Conservation (phyloP, 169 alveolate species). For the Plasmodium gaboni region DNA sequence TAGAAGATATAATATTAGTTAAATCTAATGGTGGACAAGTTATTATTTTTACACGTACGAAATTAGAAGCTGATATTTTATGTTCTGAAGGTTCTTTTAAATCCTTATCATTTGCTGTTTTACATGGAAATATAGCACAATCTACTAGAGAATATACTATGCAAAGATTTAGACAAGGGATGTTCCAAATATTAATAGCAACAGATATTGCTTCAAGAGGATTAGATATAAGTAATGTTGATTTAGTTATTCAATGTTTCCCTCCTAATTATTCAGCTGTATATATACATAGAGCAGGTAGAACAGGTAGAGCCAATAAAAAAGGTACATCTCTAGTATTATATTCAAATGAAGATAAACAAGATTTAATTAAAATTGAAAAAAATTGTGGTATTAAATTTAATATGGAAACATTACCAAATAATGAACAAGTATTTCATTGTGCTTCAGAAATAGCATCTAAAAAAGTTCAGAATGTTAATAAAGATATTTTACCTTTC, state of each 20-base stretch:
- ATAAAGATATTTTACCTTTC: constrained; percentile 37
- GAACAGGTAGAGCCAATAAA: constrained; percentile 94
- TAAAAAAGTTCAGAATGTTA: constrained; percentile 50
- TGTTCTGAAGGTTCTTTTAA: constrained; percentile 68
- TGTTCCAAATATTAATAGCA: constrained; percentile 90
- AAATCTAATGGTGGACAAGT: constrained; percentile 84
- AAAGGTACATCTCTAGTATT: constrained; percentile 81
- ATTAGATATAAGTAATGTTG: constrained; percentile 93
- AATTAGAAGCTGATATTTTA: constrained; percentile 74
- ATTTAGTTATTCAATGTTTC: constrained; percentile 93
- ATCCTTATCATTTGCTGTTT: constrained; percentile 69
- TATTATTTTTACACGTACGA: constrained; percentile 80
- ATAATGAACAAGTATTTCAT: constrained; percentile 45
- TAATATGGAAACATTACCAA: constrained; percentile 44
- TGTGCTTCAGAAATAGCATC: constrained; percentile 49
- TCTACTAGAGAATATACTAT: constrained; percentile 58
- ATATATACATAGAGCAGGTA: constrained; percentile 96
- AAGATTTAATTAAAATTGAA: constrained; percentile 52
- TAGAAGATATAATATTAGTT: constrained; percentile 73
- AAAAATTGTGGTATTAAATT: constrained; percentile 68
- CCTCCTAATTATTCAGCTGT: constrained; percentile 95
- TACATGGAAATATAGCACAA: constrained; percentile 80
- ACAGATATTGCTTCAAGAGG: constrained; percentile 98
- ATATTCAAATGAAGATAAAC: constrained; percentile 66
- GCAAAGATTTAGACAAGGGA: constrained; percentile 93